Base-by-base conservation (phyloP, 2,329 filamentous ascomycete species). In the Xylariaceae sp. region DNA sequence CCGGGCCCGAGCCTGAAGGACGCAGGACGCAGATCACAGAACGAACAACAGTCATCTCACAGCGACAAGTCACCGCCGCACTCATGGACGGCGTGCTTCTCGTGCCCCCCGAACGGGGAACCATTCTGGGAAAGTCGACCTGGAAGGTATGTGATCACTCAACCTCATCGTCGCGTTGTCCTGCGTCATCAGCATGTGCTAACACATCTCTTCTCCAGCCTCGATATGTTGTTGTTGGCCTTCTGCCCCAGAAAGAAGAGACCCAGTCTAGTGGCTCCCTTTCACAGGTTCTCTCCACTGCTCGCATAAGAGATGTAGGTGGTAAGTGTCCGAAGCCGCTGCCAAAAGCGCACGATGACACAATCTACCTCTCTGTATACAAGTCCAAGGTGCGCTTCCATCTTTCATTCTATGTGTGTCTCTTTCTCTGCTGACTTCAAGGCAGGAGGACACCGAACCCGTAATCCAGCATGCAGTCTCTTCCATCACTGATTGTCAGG, bases 201-300 rank as follows among this genome's bases (percentile, higher is more conserved):
- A 60, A 63, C 61, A 68, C 49, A 68, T 59, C 18, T 48, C 58
- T 57, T 61, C 50, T 65, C 44, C 69, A 87, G 84, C 67, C 79
- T 68, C 83, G 85, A 72, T 86, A 83, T 71, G 78, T 87, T 52
- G 76, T 84, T 58, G 74, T 86, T 58, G 82, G 82, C n/a, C 57
- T 64, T 57, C 69, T 69, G 58, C 64, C 73, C 35, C 69, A 70
- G 51, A 73, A 75, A 66, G 75, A 77, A 47, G 62, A 49, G 4
- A 67, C 71, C 34, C 72, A 73, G 55, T 62, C 71, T 35, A 75
- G 72, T 62, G 68, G 72, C 39, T 72, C 71, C 56, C 71, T 75
- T 51, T 72, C 77, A n/a, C 77, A 77, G 56, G 71, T 72, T 53
- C 64, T 74, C 17, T 73, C 73, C n/a, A 72, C 72, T 59, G 73